Evolutionary conservation across 2,329 filamentous ascomycete genomes (phyloP).

Genomic region (Amauroascus niger): DNA sequence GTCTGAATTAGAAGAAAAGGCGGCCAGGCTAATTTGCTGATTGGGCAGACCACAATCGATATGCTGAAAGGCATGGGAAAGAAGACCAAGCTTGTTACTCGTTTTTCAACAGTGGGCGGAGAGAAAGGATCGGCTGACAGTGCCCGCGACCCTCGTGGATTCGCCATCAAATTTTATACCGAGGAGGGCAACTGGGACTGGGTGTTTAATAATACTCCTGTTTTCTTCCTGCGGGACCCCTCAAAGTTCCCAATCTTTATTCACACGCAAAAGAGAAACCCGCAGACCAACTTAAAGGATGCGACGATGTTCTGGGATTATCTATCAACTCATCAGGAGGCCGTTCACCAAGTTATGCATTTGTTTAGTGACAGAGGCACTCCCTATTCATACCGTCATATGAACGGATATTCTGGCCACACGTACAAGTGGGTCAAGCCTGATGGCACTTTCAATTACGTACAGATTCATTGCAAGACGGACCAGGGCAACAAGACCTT

Average conservation of each 20-base stretch:
- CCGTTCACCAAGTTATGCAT: conserved; percentile 55
- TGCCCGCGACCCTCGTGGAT: conserved; percentile 62
- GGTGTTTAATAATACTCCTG: conserved; percentile 49
- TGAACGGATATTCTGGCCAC: conserved; percentile 60
- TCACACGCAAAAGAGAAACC: conserved; percentile 66
- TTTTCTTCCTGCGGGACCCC: conserved; percentile 66
- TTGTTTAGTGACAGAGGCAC: conserved; percentile 59
- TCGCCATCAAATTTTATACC: conserved; percentile 63
- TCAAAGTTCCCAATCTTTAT: conserved; percentile 66
- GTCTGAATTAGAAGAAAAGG: not conserved
- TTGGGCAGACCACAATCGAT: conserved; percentile 32
- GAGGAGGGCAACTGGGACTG: conserved; percentile 65
- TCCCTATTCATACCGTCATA: conserved; percentile 55
- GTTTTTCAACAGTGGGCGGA: conserved; percentile 68
- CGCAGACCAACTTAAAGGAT: conserved; percentile 58
- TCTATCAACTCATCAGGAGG: conserved; percentile 52
- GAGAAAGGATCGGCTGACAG: conserved; percentile 63
- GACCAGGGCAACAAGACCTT: conserved; percentile 54
- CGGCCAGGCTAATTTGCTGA: conserved; percentile 4
- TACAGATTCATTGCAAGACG: conserved; percentile 55
- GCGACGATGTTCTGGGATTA: conserved; percentile 63
- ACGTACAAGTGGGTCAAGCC: conserved; percentile 58
- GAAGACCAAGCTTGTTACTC: conserved; percentile 55
- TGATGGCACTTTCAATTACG: conserved; percentile 56
- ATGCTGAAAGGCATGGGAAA: conserved; percentile 54